phyloP scores from a whole-genome alignment of 1,284 basidiomycete species.

The Vanrija pseudolonga region DNA sequence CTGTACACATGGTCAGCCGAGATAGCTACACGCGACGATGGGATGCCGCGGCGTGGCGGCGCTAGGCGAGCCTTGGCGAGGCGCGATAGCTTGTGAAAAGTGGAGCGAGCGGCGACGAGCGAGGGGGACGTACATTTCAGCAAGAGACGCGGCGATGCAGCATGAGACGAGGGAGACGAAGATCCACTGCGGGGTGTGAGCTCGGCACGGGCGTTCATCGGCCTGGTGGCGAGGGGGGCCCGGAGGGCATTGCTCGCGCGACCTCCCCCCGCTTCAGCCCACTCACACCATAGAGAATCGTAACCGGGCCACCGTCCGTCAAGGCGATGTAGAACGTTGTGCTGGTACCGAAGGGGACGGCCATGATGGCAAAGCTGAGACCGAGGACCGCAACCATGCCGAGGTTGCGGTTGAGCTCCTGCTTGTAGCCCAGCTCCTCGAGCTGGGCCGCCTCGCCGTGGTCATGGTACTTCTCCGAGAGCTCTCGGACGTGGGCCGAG shows the following conservation, averaged over 20 bases:
- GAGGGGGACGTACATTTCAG: constrained; percentile 48
- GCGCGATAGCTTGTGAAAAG: too few relatives aligned
- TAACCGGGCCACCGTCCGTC: constrained; percentile 50
- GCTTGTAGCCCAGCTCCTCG: constrained; percentile 51
- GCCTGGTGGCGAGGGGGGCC: too few relatives aligned
- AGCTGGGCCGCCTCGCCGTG: constrained; percentile 31
- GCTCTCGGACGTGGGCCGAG: not conserved
- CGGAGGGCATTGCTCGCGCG: too few relatives aligned
- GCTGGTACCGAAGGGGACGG: constrained; percentile 43
- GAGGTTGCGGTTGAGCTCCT: constrained; percentile 49
- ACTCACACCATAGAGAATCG: constrained; percentile 48
- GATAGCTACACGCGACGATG: not conserved
- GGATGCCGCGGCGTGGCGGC: not conserved
- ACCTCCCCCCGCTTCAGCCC: not conserved
- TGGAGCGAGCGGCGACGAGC: not conserved
- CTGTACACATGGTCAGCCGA: constrained; percentile 19
- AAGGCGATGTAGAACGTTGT: constrained; percentile 51
- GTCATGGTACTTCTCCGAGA: not conserved
- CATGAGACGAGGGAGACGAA: constrained; percentile 52
- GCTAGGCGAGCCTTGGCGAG: too few relatives aligned
- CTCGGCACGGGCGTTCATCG: too few relatives aligned
- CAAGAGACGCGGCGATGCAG: constrained; percentile 50
- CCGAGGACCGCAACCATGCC: constrained; percentile 52
- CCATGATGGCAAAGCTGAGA: constrained; percentile 50
- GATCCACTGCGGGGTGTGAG: constrained; percentile 40